Evolutionary conservation across 31 red algal species (phyloP), one percentile per base, ranked within the genome.

Genomic region (Endocladia muricata): DNA sequence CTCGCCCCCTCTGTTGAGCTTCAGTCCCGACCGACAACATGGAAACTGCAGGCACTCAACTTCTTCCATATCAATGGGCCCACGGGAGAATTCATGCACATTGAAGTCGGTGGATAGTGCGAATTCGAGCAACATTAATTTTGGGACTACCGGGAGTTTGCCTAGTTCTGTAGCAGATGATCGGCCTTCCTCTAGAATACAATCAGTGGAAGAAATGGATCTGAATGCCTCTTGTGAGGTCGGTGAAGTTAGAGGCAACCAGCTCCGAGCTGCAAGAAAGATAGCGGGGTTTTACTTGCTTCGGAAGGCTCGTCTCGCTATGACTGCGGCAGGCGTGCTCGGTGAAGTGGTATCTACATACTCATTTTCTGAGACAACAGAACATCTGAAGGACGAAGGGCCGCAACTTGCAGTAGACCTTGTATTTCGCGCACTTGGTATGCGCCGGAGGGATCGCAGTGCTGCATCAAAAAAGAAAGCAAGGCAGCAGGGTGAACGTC

Each of bases 271-370:
- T 31, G 83, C 83, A 6, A 67, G 49, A 19, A 87, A 58, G 37
- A 77, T 87, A 54, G 44, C 52, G 37, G 58, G 59, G n/a, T 87
- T 71, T 49, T 78, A 87, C 33, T 41, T 87, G 26, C 55, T 87
- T 21, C 25, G 40, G 19, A 87, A 87, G 39, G 83, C 83, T 19
- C 73, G 83, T 42, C 60, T 64, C 8, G 74, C 49, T 43, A 58
- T 87, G 26, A 49, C 55, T 40, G 40, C 70, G 19, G 73, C 74
- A 36, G 73, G 83, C 30, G 73, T 78, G n/a, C 51, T 87, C 33
- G 83, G 83, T 19, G 36, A 54, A 3, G 5, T 48, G 42, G 28
- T 87, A 6, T 39, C 37, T 5, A 71, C 73, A 3, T 71, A 70
- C 21, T 35, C 22, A n/a, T 87, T 87, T 70, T 61, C 44, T 17